Conservation (phyloP, 73 alveolate genomes). For the Paramecium biaurelia region DNA sequence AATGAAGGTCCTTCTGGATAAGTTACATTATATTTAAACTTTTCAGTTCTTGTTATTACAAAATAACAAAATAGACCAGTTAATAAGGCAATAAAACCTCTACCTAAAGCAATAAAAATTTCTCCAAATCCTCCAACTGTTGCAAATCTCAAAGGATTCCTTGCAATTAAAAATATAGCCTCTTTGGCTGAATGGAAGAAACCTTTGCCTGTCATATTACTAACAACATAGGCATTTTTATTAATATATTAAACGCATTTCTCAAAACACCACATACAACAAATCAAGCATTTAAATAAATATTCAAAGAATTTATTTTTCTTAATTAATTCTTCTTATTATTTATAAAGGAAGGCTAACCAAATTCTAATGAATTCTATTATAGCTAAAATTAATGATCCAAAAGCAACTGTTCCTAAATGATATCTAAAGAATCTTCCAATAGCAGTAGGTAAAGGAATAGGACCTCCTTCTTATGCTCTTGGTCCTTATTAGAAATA, state of each 20-base stretch:
- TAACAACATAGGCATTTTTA: slow-evolving; percentile 94
- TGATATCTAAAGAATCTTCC: slow-evolving; percentile 91
- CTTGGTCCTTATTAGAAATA: slow-evolving; percentile 91
- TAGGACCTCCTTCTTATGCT: slow-evolving; percentile 72
- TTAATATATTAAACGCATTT: slow-evolving; percentile 88
- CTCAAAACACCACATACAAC: slow-evolving; percentile 88
- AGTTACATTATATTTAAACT: slow-evolving; percentile 77
- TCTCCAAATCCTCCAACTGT: slow-evolving; percentile 84
- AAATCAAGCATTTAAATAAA: slow-evolving; percentile 79
- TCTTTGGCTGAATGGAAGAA: slow-evolving; percentile 95
- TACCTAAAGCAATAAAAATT: slow-evolving; percentile 87
- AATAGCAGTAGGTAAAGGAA: slow-evolving; percentile 76
- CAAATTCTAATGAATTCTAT: slow-evolving; percentile 83
- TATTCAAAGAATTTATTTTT: slow-evolving; percentile 75
- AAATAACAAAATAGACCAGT: slow-evolving; percentile 86
- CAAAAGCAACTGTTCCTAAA: slow-evolving; percentile 96
- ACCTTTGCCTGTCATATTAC: slow-evolving; percentile 84
- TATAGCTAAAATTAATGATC: slow-evolving; percentile 92
- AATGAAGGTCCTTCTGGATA: slow-evolving; percentile 88
- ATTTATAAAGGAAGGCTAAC: slow-evolving; percentile 72
- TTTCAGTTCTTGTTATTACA: slow-evolving; percentile 77
- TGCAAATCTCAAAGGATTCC: slow-evolving; percentile 88
- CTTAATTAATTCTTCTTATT: slow-evolving; percentile 68
- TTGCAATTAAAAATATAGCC: slow-evolving; percentile 86
- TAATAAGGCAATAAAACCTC: slow-evolving; percentile 74